Conservation (phyloP, 768 basidiomycete genomes). For the Panellus pusillus region DNA sequence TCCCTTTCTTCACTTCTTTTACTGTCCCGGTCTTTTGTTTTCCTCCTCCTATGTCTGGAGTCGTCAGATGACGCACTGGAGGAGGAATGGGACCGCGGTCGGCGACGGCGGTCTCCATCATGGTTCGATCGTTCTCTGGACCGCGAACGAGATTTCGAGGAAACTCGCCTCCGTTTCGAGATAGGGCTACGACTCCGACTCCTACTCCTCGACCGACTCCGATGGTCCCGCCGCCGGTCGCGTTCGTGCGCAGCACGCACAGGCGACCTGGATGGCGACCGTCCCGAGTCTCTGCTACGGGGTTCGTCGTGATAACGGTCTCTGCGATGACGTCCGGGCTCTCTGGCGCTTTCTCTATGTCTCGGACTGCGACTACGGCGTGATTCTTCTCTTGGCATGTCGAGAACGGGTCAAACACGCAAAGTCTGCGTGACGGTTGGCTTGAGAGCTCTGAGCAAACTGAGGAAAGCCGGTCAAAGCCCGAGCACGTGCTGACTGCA, state of each 20-base stretch:
- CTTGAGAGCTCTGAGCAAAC: too few relatives aligned
- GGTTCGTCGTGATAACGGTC: conserved; percentile 6
- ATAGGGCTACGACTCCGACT: conserved; percentile 34
- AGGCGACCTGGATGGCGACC: conserved; percentile 16
- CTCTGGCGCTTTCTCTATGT: conserved; percentile 4
- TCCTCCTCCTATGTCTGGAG: conserved; percentile 43
- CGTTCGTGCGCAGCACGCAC: conserved; percentile 9
- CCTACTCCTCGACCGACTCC: conserved; percentile 18
- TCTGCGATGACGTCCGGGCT: conserved; percentile 6
- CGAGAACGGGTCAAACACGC: background rate
- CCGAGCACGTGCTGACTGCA: too few relatives aligned
- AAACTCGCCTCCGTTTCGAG: conserved; percentile 31
- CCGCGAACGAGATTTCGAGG: conserved; percentile 29
- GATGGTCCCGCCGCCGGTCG: conserved; percentile 11
- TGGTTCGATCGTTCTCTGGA: conserved; percentile 30
- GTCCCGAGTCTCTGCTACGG: conserved; percentile 9
- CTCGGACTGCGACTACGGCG: conserved; percentile 13
- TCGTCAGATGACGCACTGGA: conserved; percentile 47
- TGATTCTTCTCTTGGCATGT: conserved; percentile 10
- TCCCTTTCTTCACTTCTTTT: conserved; percentile 34
- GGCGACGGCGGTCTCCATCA: conserved; percentile 31
- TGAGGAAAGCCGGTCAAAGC: too few relatives aligned
- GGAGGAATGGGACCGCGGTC: conserved; percentile 34
- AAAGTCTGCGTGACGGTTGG: background rate
- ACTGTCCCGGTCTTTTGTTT: conserved; percentile 44